A percentile compares a stretch with the other conserved stretches of the same genome.
Evolutionary conservation across 2,329 filamentous ascomycete genomes (phyloP).

Genomic region (Alternaria viburni): DNA sequence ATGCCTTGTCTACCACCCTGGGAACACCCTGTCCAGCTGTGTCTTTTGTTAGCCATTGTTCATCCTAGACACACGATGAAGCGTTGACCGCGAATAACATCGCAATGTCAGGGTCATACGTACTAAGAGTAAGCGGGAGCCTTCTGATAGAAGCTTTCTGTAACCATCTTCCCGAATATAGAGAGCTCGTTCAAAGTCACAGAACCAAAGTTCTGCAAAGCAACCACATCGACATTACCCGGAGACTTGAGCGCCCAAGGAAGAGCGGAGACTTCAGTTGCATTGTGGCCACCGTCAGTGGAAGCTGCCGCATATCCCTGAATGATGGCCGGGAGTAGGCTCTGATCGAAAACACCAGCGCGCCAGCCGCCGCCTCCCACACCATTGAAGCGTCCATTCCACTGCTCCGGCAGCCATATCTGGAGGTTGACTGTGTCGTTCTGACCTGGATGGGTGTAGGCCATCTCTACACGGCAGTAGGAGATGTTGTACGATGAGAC

Average conservation of each 20-base stretch:
- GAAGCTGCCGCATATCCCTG: conserved; percentile 42
- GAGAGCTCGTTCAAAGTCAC: conserved; percentile 35
- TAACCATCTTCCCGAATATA: conserved; percentile 43
- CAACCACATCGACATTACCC: neutral
- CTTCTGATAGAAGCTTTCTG: conserved; percentile 45
- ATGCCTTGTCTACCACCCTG: conserved; percentile 46
- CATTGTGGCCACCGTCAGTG: conserved; percentile 41
- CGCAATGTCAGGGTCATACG: neutral
- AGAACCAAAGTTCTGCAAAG: neutral
- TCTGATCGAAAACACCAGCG: conserved; percentile 35
- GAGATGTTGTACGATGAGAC: neutral
- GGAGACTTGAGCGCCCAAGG: neutral
- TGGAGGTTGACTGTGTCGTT: conserved; percentile 35
- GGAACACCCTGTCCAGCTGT: conserved; percentile 46
- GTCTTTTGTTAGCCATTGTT: conserved; percentile 8
- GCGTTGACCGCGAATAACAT: neutral
- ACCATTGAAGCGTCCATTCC: conserved; percentile 44
- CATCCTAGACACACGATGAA: neutral
- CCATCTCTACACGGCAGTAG: neutral
- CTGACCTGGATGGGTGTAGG: neutral
- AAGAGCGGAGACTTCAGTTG: neutral
- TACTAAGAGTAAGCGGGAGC: conserved; percentile 29
- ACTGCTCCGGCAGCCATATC: conserved; percentile 42
- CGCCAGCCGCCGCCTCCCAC: conserved; percentile 40
- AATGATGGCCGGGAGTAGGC: conserved; percentile 32